Evolutionary conservation across 208 protist species (phyloP).

Genomic region (Leishmania mexicana): DNA sequence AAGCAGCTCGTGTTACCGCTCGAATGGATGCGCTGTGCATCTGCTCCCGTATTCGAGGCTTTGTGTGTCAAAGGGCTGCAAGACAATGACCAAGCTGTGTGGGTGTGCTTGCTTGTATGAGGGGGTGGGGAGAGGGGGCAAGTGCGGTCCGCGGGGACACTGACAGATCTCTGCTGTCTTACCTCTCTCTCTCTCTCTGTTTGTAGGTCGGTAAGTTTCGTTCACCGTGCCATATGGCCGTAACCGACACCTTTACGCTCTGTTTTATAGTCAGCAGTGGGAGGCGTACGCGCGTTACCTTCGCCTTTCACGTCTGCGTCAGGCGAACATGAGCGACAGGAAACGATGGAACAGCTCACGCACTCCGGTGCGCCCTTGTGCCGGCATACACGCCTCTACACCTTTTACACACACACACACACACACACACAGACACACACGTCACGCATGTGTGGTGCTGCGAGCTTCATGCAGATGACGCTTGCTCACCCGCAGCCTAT

Average conservation of each 20-base stretch:
- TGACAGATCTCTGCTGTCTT: too few species aligned
- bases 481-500: not conserved
- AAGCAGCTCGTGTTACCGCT: slow-evolving; percentile 85
- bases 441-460: not conserved
- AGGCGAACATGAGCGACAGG: too few species aligned
- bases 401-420: too few species aligned
- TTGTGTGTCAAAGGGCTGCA: slow-evolving; percentile 83
- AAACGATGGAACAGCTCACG: not conserved
- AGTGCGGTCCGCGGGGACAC: not conserved
- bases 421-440: too few species aligned
- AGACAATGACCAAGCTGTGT: slow-evolving; percentile 30
- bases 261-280: too few species aligned
- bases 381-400: too few species aligned
- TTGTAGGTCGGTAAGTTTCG: not conserved
- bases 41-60: slow-evolving; percentile 41
- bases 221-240: too few species aligned
- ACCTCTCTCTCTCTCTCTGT: not conserved
- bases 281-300: too few species aligned
- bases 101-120: not conserved
- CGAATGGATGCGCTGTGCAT: slow-evolving; percentile 22
- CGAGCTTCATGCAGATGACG: not conserved
- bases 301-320: not conserved
- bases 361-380: not conserved
- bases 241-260: too few species aligned
- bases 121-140: not conserved